Conservation (phyloP, 2,329 filamentous ascomycete species). For the Onygenales sp. region DNA sequence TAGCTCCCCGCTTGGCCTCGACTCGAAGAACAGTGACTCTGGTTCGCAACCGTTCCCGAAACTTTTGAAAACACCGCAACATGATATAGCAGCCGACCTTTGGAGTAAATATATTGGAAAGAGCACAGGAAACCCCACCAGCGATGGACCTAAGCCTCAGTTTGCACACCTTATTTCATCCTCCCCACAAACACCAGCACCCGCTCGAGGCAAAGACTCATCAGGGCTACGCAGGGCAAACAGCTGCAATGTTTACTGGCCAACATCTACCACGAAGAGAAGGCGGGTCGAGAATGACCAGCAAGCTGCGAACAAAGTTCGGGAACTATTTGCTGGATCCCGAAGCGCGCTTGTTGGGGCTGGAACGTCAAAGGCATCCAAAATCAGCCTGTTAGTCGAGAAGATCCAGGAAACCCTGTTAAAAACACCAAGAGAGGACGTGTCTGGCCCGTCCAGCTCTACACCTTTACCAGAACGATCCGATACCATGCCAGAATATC, state of each 20-base stretch:
- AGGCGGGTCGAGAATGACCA: slow-evolving; percentile 46
- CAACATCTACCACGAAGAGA: slow-evolving; percentile 51
- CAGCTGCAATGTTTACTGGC: slow-evolving; percentile 62
- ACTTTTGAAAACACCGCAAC: slow-evolving; percentile 55
- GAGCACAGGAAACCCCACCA: slow-evolving; percentile 34
- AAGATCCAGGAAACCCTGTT: slow-evolving; percentile 49
- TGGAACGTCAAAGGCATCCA: slow-evolving; percentile 31
- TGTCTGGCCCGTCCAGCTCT: slow-evolving; percentile 29
- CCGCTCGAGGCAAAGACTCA: slow-evolving; percentile 31
- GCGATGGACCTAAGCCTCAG: slow-evolving; percentile 45
- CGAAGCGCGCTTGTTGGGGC: slow-evolving; percentile 27
- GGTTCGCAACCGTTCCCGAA: slow-evolving; percentile 51
- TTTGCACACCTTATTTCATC: slow-evolving; percentile 59
- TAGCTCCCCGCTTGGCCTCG: slow-evolving; percentile 51
- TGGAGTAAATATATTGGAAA: slow-evolving; percentile 65
- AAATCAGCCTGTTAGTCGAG: slow-evolving; percentile 52
- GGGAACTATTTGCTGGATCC: slow-evolving; percentile 34
- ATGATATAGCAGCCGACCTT: slow-evolving; percentile 63
- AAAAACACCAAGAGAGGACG: slow-evolving; percentile 20
- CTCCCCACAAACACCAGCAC: slow-evolving; percentile 57
- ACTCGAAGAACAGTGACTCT: slow-evolving; percentile 35
- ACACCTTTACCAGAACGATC: slow-evolving; percentile 32
- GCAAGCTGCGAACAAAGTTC: slow-evolving; percentile 34
- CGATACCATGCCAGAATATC: slow-evolving; percentile 21
- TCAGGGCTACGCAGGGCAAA: slow-evolving; percentile 52